A percentile compares a stretch with the other conserved stretches of the same genome.
Evolutionary conservation across 2,329 filamentous ascomycete genomes (phyloP).

Genomic region (Nigrograna mackinnonii): DNA sequence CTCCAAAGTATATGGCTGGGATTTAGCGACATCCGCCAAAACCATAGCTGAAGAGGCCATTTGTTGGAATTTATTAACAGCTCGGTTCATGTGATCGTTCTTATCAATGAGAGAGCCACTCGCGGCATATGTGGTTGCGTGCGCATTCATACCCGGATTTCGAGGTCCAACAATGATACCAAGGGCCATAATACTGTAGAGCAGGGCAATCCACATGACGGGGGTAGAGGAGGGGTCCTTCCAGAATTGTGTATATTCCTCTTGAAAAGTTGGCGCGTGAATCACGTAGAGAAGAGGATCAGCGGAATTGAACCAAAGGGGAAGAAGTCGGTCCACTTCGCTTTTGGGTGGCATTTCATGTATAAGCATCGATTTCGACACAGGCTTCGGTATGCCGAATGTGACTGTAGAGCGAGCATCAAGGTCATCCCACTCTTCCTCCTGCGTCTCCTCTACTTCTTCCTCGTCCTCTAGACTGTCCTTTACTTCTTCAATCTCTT

Average conservation of each 20-base stretch:
- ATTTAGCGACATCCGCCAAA: conserved; percentile 27
- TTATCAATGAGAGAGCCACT: conserved; percentile 8
- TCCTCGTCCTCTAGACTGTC: conserved; percentile 24
- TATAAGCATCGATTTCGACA: conserved; percentile 23
- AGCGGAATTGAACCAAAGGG: conserved; percentile 24
- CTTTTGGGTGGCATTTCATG: conserved; percentile 25
- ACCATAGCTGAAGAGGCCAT: conserved; percentile 27
- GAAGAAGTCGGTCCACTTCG: conserved; percentile 26
- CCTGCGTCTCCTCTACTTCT: conserved; percentile 10
- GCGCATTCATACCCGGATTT: conserved; percentile 21
- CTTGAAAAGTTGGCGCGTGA: conserved; percentile 24
- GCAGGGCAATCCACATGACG: conserved; percentile 23
- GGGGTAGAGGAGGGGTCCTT: conserved; percentile 14
- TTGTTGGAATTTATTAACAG: conserved; percentile 20
- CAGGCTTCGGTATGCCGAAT: conserved; percentile 20
- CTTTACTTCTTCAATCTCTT: conserved; percentile 33
- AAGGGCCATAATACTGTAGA: conserved; percentile 20
- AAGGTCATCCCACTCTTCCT: conserved; percentile 20
- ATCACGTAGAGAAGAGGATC: conserved; percentile 26
- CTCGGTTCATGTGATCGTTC: conserved; percentile 8
- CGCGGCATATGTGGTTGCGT: conserved; percentile 11
- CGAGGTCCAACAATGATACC: conserved; percentile 24
- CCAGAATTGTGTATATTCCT: conserved; percentile 29
- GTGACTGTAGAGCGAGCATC: conserved; percentile 21
- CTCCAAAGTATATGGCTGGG: conserved; percentile 24